Base-by-base conservation (phyloP, 495 filamentous ascomycete species). In the Viridothelium virens region DNA sequence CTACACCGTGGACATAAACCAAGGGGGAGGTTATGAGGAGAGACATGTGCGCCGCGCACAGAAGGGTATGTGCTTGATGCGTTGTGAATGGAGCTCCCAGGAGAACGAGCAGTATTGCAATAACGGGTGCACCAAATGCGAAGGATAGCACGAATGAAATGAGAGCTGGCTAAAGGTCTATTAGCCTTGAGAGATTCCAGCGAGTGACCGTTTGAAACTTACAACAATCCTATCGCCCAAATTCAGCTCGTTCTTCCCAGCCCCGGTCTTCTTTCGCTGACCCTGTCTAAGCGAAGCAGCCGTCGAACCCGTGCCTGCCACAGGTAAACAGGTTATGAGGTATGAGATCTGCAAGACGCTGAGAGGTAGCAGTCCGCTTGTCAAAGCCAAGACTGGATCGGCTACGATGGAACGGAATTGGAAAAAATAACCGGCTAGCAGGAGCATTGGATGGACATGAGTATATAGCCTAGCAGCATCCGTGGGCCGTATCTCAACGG, bases 11-110 rank as follows among this genome's bases (percentile, higher is more conserved):
- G 0, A 84, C 84, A 73, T 95, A 96, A 71, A 95, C 83, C 14
- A 97, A 78, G 0, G 90, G 88, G 47, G 89, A 84, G 0, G 87
- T 78, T 2, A 85, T 83, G 12, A 98, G 82, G 0, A 96, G 72
- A 16, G 93, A 86, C 68, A 96, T 83, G 75, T 97, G 91, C 11
- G 86, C 83, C 1, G 90, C 90, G 75, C 85, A 87, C 38, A 96
- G 85, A 39, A 89, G 64, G 2, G 93, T 98, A 56, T 96, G 86
- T 10, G 79, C 63, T 63, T 89, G 79, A 73, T 96, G 92, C 0
- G 91, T 92, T 18, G 91, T 91, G 63, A 94, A 74, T 0, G 94
- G 94, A 14, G 93, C 94, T 67, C 94, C 95, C 77, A 97, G 93
- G 63, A 96, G 86, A 72, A 97, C 80, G 69, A 95, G 81, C 33